Evolutionary conservation across 257 asterid genomes (phyloP), one percentile per base, ranked within the genome.

Genomic region (Mentha longifolia): DNA sequence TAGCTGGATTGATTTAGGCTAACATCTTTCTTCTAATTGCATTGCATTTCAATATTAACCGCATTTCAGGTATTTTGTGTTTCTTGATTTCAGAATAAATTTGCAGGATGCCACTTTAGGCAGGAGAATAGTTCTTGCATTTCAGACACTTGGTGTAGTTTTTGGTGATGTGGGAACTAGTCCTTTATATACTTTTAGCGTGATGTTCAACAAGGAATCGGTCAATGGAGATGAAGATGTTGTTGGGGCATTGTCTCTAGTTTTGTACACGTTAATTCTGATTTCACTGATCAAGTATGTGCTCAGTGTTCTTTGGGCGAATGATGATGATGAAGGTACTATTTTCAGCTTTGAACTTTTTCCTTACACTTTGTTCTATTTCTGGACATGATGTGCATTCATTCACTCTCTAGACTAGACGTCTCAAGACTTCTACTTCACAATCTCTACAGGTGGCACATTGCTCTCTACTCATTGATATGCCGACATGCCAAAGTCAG

Each of bases 321-420:
- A 95, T 73, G 99, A 95, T 74, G 96, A 95, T 62, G 99, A 98
- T 78, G 98, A 95, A 95, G 99, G 99, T 95, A 87, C n/a, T n/a
- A n/a, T n/a, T 65, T 76, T 50, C 50, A 20, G 57, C 65, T 54
- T 72, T 60, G 61, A 47, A n/a, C 42, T 50, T 74, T 71, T 76
- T 28, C 37, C 13, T 16, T 61, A 19, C 68, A 6, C 42, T 65
- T 19, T n/a, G n/a, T n/a, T n/a, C n/a, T n/a, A n/a, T n/a, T n/a
- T 39, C 25, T 14, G 7, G 56, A 49, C 42, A 55, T 17, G 67
- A 19, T 56, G 20, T 54, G 49, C 15, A 15, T 66, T 70, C 64
- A 59, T 72, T 71, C 76, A 19, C 54, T 72, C 61, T 55, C 49
- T 28, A n/a, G n/a, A n/a, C 16, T 70, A 31, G 46, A 25, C 56